phyloP scores from a whole-genome alignment of 106 monocot genomes.

The Platanthera guangdongensis region DNA sequence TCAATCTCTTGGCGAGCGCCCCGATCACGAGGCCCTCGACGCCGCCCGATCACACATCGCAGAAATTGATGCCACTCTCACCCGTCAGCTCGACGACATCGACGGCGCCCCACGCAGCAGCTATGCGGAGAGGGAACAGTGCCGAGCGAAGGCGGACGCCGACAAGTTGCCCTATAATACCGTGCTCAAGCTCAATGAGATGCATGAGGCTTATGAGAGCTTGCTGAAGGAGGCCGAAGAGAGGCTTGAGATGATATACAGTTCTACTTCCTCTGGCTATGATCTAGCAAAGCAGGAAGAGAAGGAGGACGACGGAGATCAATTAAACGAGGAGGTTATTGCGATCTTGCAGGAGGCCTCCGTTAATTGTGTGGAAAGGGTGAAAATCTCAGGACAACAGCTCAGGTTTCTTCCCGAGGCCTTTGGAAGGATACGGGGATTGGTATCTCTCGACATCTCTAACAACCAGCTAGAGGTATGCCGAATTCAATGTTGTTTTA shows the following conservation, averaged over 20 bases:
- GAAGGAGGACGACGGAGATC: background rate
- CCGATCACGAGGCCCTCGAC: conserved; percentile 59
- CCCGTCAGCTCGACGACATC: conserved; percentile 13
- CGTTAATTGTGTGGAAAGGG: conserved; percentile 37
- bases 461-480: conserved; percentile 76
- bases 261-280: background rate
- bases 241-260: conserved; percentile 60
- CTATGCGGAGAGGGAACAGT: conserved; percentile 9
- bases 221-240: conserved; percentile 75
- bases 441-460: conserved; percentile 60
- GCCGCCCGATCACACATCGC: conserved; percentile 24
- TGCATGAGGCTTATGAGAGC: conserved; percentile 67
- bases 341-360: conserved; percentile 40
- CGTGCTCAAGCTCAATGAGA: conserved; percentile 67
- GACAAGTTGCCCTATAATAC: conserved; percentile 30
- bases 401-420: conserved; percentile 72
- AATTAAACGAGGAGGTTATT: conserved; percentile 57
- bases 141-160: conserved; percentile 17
- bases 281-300: background rate
- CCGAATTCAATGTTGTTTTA: background rate
- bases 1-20: conserved; percentile 29
- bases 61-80: conserved; percentile 18
- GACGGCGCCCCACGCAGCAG: background rate
- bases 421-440: conserved; percentile 50
- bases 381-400: conserved; percentile 43